phyloP scores from a whole-genome alignment of 2,329 filamentous ascomycete genomes.

The Aspergillus amoenus region DNA sequence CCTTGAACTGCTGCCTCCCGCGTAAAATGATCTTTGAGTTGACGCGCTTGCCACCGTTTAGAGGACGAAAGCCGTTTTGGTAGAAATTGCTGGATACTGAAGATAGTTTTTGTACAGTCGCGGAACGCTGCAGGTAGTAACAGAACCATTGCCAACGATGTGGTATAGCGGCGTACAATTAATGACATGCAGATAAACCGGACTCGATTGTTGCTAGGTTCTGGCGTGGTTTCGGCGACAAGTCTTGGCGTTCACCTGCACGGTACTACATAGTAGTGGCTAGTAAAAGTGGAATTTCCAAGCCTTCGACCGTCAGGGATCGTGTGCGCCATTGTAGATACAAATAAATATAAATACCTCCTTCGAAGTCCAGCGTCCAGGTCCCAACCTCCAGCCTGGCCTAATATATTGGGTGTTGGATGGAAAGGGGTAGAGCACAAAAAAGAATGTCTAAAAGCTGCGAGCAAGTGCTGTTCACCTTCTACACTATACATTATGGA shows the following conservation, averaged over 20 bases:
- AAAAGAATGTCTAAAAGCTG: not conserved
- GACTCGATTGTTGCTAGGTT: too few relatives aligned
- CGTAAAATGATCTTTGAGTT: constrained; percentile 69
- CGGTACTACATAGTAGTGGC: too few relatives aligned
- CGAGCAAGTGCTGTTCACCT: not conserved
- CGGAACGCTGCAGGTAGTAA: not conserved
- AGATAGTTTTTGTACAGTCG: not conserved
- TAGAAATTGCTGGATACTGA: constrained; percentile 25
- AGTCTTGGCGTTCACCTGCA: too few relatives aligned
- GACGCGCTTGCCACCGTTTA: constrained; percentile 78
- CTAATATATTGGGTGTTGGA: not conserved
- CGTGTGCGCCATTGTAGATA: too few relatives aligned
- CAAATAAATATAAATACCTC: too few relatives aligned
- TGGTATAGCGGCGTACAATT: not conserved
- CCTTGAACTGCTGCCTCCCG: constrained; percentile 74
- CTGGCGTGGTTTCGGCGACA: too few relatives aligned
- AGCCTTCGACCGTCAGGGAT: too few relatives aligned
- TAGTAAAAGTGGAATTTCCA: too few relatives aligned
- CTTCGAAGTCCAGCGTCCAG: too few relatives aligned
- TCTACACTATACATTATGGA: not conserved
- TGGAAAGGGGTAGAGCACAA: not conserved
- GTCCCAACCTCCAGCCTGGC: too few relatives aligned
- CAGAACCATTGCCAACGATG: not conserved
- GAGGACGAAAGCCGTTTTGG: constrained; percentile 53
- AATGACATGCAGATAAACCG: too few relatives aligned